Evolutionary conservation across 345 rosid species (phyloP).

Genomic region (Acer negundo): DNA sequence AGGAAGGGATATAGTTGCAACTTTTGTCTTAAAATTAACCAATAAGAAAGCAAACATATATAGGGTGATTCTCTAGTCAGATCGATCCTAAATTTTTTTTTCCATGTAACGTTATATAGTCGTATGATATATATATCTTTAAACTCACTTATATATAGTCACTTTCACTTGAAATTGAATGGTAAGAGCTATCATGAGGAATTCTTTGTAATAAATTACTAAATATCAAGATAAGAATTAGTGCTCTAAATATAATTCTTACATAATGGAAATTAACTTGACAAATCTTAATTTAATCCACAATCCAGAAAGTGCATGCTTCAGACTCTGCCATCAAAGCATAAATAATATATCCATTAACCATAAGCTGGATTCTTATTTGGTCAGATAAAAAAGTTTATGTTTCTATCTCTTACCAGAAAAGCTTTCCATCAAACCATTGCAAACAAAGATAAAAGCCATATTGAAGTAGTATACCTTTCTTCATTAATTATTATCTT

Average conservation of each 20-base stretch:
- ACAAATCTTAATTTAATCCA: not conserved
- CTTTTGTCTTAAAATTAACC: not conserved
- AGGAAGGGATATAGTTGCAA: not conserved
- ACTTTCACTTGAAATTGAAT: not conserved
- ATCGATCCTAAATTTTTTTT: too few relatives aligned
- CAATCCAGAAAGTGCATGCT: not conserved
- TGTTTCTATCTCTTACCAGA: too few relatives aligned
- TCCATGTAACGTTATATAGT: too few relatives aligned
- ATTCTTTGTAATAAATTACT: not conserved
- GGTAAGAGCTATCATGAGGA: not conserved
- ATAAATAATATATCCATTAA: not conserved
- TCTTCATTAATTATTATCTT: not conserved
- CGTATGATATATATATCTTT: not conserved
- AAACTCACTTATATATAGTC: not conserved
- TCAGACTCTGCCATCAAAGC: not conserved
- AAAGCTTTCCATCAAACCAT: too few relatives aligned
- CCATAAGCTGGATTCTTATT: not conserved
- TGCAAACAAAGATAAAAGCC: too few relatives aligned
- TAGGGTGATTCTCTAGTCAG: too few relatives aligned
- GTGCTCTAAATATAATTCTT: not conserved
- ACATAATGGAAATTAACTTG: not conserved
- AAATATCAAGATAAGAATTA: not conserved
- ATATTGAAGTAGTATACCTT: not conserved
- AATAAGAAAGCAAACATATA: not conserved
- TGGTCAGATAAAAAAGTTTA: not conserved